Percentiles rank a stretch among this genome's conserved stretches.
Conservation (phyloP, 306 rosid genomes). For the Albizia julibrissin region DNA sequence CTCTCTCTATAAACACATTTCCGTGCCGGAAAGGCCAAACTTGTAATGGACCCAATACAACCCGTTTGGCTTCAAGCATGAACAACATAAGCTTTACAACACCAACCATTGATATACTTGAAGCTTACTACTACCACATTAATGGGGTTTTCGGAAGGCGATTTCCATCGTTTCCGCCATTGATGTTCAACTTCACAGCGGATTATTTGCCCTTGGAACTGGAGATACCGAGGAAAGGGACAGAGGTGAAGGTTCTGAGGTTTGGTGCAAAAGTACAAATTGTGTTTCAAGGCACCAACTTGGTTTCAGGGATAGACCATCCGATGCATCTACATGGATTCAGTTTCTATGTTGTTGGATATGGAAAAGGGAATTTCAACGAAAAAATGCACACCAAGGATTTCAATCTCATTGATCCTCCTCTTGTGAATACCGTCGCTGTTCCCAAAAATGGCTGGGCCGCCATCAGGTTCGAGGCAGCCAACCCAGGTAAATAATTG, state of each 20-base stretch:
- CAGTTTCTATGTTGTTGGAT: constrained; percentile 53
- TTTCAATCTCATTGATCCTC: constrained; percentile 62
- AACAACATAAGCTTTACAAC: constrained; percentile 52
- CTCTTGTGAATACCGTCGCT: constrained; percentile 43
- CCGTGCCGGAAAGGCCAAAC: constrained; percentile 35
- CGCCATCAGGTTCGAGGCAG: constrained; percentile 36
- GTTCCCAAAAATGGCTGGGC: constrained; percentile 69
- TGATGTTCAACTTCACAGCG: constrained; percentile 41
- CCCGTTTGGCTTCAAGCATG: constrained; percentile 46
- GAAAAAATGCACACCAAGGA: constrained; percentile 36
- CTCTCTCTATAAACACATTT: constrained; percentile 42
- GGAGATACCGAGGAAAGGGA: constrained; percentile 40
- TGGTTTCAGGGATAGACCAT: constrained; percentile 49
- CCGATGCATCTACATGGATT: constrained; percentile 73
- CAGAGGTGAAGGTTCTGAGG: constrained; percentile 50
- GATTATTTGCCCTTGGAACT: constrained; percentile 36
- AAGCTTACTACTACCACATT: constrained; percentile 56
- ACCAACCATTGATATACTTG: constrained; percentile 44
- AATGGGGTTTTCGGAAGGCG: constrained; percentile 25
- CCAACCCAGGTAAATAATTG: neutral
- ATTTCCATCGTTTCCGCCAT: constrained; percentile 55
- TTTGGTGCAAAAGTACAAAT: constrained; percentile 46
- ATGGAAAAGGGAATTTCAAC: constrained; percentile 65
- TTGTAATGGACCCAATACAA: constrained; percentile 51
- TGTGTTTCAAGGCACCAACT: constrained; percentile 52